phyloP scores from a whole-genome alignment of 2,329 filamentous ascomycete genomes.

The Aspergillus neotritici region DNA sequence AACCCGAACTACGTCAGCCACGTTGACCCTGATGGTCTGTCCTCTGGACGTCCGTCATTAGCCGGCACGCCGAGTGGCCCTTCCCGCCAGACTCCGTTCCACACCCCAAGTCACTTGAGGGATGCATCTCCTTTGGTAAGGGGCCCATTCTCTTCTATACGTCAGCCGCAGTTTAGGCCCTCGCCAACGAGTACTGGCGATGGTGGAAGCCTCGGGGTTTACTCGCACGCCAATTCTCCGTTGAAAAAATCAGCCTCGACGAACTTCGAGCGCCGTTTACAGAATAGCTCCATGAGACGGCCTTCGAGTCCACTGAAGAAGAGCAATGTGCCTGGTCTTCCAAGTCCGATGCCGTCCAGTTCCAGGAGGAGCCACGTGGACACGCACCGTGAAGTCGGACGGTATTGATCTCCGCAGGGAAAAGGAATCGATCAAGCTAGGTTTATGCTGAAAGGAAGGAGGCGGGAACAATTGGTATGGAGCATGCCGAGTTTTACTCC shows the following conservation, averaged over 20 bases:
- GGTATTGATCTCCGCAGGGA: slow-evolving; percentile 13
- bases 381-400: slow-evolving; percentile 26
- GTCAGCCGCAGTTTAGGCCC: slow-evolving; percentile 51
- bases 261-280: slow-evolving; percentile 43
- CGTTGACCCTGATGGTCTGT: slow-evolving; percentile 59
- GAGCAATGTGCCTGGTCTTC: slow-evolving; percentile 35
- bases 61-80: slow-evolving; percentile 40
- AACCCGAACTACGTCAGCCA: slow-evolving; percentile 74
- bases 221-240: slow-evolving; percentile 73
- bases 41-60: slow-evolving; percentile 35
- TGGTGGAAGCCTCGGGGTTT: slow-evolving; percentile 75
- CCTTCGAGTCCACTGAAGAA: slow-evolving; percentile 40
- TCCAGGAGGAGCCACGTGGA: slow-evolving; percentile 31
- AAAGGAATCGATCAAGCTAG: too few relatives aligned
- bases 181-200: slow-evolving; percentile 45
- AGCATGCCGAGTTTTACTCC: too few relatives aligned
- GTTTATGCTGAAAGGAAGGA: too few relatives aligned
- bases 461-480: too few relatives aligned
- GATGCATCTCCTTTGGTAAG: slow-evolving; percentile 43
- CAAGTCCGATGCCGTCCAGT: slow-evolving; percentile 28
- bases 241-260: slow-evolving; percentile 69
- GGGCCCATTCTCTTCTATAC: slow-evolving; percentile 42
- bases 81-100: slow-evolving; percentile 26
- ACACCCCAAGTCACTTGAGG: slow-evolving; percentile 43
- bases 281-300: slow-evolving; percentile 26